Conservation (phyloP, 768 basidiomycete genomes). For the Rossbeevera mucosa region DNA sequence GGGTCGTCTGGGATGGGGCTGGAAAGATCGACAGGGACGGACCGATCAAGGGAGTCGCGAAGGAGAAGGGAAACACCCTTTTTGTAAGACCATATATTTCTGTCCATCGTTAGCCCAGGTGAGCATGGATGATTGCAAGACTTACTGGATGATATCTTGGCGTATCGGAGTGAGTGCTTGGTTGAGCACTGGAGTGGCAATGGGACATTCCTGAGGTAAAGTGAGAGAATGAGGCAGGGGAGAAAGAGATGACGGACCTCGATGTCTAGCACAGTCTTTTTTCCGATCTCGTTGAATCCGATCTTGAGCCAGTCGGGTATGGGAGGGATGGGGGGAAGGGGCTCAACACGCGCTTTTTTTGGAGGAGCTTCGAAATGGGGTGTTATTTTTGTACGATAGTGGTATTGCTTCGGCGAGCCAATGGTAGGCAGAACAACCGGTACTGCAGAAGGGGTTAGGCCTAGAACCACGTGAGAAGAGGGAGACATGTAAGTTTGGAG, state of each 20-base stretch:
- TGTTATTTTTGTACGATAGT: conserved; percentile 94
- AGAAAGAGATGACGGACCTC: conserved; percentile 51
- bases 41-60: conserved; percentile 67
- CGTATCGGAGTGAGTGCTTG: conserved; percentile 57
- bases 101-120: conserved; percentile 29
- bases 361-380: conserved; percentile 89
- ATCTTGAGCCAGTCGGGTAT: conserved; percentile 75
- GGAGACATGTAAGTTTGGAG: conserved; percentile 20
- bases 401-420: conserved; percentile 84
- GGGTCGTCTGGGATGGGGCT: conserved; percentile 33
- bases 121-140: background rate
- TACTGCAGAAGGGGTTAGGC: conserved; percentile 49
- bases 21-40: conserved; percentile 21
- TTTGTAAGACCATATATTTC: conserved; percentile 76
- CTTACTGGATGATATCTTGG: conserved; percentile 63
- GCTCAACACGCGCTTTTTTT: conserved; percentile 31
- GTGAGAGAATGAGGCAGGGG: background rate
- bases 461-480: conserved; percentile 22
- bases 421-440: conserved; percentile 72
- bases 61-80: conserved; percentile 87
- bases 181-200: conserved; percentile 80
- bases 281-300: conserved; percentile 83
- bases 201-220: conserved; percentile 73
- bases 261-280: conserved; percentile 78
- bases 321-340: background rate